Evolutionary conservation across 306 rosid genomes (phyloP), one percentile per base, ranked within the genome.

Genomic region (Medicago ruthenica): DNA sequence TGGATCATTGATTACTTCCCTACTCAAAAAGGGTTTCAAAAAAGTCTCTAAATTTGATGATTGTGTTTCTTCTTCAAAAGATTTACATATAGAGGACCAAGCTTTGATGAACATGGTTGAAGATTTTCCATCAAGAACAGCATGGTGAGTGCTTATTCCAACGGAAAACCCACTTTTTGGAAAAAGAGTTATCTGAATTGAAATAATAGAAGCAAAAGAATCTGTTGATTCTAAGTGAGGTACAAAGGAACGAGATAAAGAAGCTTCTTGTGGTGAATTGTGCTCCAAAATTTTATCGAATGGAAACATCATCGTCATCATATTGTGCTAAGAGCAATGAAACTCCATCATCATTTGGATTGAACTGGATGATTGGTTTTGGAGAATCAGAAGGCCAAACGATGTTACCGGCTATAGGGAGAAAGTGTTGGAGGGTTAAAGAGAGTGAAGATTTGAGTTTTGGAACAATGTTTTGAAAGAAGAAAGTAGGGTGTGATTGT

Each of bases 401-500:
- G 6, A 86, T 64, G 0, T 60, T 83, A 1, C 87, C 88, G 12
- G 86, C 85, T 13, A 86, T 74, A 55, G 85, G 86, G 11, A 83
- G 77, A 40, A 75, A 89, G 73, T 86, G 82, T 8, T 63, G 82
- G 71, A 86, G 89, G 53, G 90, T 67, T 57, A 71, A 82, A 44
- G 89, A 83, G 79, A 86, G 93, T 34, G 87, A 83, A 70, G 73
- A 27, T 60, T 70, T 89, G 79, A 89, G 93, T n/a, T 73, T 80
- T 9, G 84, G 79, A 69, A 83, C 24, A 4, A 85, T 0, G 10
- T 83, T 45, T 13, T 76, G 7, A 3, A 70, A 60, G 27, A 76
- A 20, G 42, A 70, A 67, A 7, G 55, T 13, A 39, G 79, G 74
- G 14, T 47, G 8, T 47, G 74, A 69, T 4, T 24, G 42, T 2